These are phyloP conservation scores for Calophaca sinica DNA, from an alignment of 306 rosid genomes.

Conservation along the genomic window DNA sequence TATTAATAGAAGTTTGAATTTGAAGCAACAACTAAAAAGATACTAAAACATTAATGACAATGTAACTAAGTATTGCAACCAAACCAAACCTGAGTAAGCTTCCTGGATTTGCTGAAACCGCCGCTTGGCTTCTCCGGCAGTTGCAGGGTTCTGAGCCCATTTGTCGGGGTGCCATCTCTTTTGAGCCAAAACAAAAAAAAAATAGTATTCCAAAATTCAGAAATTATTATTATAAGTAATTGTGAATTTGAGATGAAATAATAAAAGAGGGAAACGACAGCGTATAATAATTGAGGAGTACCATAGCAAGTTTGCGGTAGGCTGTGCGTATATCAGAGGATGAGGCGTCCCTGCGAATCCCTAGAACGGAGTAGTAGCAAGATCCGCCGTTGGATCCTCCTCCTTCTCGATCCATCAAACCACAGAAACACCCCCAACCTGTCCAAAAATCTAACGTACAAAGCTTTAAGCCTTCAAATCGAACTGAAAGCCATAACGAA, in stretches of 20 bases:
- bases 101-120: conserved; percentile 96
- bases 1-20: background rate
- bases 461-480: background rate
- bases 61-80: background rate
- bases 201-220: background rate
- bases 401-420: conserved; percentile 76
- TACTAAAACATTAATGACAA: no score
- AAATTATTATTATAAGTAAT: no score
- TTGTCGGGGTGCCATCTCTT: conserved; percentile 97
- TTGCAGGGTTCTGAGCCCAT: conserved; percentile 62
- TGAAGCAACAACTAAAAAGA: background rate
- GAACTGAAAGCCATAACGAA: background rate
- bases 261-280: conserved; percentile 10
- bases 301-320: conserved; percentile 93
- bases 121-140: conserved; percentile 78
- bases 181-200: background rate
- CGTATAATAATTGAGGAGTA: conserved; percentile 34
- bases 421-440: background rate
- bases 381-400: conserved; percentile 86
- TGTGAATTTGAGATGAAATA: no score
- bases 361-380: conserved; percentile 85
- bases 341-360: conserved; percentile 86
- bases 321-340: conserved; percentile 88
- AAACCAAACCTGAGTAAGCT: conserved; percentile 77
- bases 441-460: background rate